Conservation (phyloP, 2,329 filamentous ascomycete genomes). For the Pestalotiopsis sp. region DNA sequence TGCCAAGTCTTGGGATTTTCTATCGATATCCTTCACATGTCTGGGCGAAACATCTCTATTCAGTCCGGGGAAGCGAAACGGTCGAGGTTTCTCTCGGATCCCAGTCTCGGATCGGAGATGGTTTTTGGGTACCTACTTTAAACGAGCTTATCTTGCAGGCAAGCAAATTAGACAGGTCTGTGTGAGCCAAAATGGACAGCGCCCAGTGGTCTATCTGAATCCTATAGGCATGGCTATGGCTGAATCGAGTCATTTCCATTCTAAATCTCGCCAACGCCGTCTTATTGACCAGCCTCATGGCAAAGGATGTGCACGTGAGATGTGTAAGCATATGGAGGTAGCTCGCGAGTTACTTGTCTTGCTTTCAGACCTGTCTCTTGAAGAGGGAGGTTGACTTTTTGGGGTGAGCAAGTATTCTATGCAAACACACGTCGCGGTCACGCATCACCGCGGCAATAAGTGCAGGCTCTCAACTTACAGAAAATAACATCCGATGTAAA, state of each 20-base stretch:
- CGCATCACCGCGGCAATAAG: not conserved
- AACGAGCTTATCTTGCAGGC: not conserved
- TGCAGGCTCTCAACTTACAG: not conserved
- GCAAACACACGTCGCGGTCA: not conserved
- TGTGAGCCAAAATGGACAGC: not conserved
- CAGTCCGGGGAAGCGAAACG: not conserved
- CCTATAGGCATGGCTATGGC: not conserved
- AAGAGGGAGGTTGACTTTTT: not conserved
- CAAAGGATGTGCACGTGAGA: not conserved
- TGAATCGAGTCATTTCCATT: not conserved
- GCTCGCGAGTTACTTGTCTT: not conserved
- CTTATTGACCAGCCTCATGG: not conserved
- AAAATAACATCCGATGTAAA: not conserved
- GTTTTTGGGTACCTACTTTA: not conserved
- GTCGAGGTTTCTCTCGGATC: not conserved
- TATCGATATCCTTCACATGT: not conserved
- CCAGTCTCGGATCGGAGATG: not conserved
- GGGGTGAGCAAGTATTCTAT: not conserved
- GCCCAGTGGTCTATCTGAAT: not conserved
- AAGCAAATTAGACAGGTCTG: not conserved
- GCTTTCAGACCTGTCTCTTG: not conserved
- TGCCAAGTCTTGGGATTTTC: not conserved
- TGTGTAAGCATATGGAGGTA: not conserved
- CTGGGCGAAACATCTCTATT: slow-evolving; percentile 2
- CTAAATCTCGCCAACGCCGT: not conserved